Base-by-base conservation (phyloP, 2,329 filamentous ascomycete genomes). In the Aureobasidium zeae region DNA sequence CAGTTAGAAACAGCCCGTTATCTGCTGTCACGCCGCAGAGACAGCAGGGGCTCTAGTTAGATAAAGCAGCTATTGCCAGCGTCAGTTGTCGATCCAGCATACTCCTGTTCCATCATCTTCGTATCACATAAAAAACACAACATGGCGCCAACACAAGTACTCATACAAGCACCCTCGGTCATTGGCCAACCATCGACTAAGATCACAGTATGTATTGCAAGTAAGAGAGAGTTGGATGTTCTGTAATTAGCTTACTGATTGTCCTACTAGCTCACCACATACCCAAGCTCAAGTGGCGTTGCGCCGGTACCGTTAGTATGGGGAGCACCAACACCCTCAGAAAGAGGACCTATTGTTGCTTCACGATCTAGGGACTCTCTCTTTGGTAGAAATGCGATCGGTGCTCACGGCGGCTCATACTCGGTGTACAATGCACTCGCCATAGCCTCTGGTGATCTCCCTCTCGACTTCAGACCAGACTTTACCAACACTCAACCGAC, bases 381-480 rank as follows among this genome's bases (percentile, higher is more conserved):
- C 22, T 25, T 25, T 25, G 22, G 22, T 25, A n/a, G 28, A 30
- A 30, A 30, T n/a, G 28, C 76, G 33, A 77, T 81, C 57, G 77
- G 77, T 55, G 81, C 77, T 47, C 80, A 84, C 53, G 89, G 91
- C 51, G 89, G 91, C 46, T 95, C 87, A 4, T 96, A 96, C n/a
- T n/a, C n/a, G n/a, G n/a, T n/a, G n/a, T n/a, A n/a, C n/a, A n/a
- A n/a, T n/a, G n/a, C n/a, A n/a, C n/a, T n/a, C n/a, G n/a, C n/a
- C n/a, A n/a, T n/a, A n/a, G n/a, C n/a, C n/a, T n/a, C n/a, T n/a
- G n/a, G n/a, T n/a, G n/a, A n/a, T n/a, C n/a, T n/a, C n/a, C n/a
- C n/a, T n/a, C n/a, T n/a, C n/a, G n/a, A n/a, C n/a, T n/a, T n/a
- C n/a, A n/a, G n/a, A n/a, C n/a, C n/a, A n/a, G n/a, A n/a, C n/a